Conservation (phyloP, 1,284 basidiomycete species). For the Prillingera fragicola region DNA sequence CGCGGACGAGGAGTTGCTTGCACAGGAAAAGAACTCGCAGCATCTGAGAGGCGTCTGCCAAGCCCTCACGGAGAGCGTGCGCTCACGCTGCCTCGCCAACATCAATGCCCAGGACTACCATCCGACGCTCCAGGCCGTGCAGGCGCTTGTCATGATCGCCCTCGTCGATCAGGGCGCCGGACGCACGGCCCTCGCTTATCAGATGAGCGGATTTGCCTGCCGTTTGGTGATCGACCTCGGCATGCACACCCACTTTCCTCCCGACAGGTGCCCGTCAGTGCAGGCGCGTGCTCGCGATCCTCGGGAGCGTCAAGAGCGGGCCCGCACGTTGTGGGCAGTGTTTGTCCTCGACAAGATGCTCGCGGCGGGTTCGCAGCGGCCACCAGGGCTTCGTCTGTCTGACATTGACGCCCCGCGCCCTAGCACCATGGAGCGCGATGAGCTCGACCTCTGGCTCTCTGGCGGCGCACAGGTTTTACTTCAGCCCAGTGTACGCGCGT, state of each 20-base stretch:
- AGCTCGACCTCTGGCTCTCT: conserved; percentile 18
- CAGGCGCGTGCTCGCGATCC: background rate
- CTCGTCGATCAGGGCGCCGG: conserved; percentile 12
- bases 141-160: conserved; percentile 11
- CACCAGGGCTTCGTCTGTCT: conserved; percentile 5
- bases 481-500: conserved; percentile 2
- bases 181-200: conserved; percentile 10
- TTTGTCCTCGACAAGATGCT: conserved; percentile 18
- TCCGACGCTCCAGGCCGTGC: conserved; percentile 8
- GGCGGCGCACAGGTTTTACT: conserved; percentile 11
- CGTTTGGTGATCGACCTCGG: conserved; percentile 16
- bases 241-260: conserved; percentile 6
- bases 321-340: conserved; percentile 12
- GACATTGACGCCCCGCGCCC: conserved; percentile 15
- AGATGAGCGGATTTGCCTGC: conserved; percentile 15
- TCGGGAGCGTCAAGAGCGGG: conserved; percentile 9
- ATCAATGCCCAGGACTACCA: conserved; percentile 5
- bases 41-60: too few relatives aligned
- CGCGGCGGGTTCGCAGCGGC: conserved; percentile 8
- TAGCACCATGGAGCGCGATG: conserved; percentile 17
- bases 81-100: conserved; percentile 6
- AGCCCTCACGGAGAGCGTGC: conserved; percentile 10
- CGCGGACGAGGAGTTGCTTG: background rate
- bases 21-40: too few relatives aligned
- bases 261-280: background rate